phyloP scores from a whole-genome alignment of 1,139 yeast genomes.

The Candida pseudoviswanathii region DNA sequence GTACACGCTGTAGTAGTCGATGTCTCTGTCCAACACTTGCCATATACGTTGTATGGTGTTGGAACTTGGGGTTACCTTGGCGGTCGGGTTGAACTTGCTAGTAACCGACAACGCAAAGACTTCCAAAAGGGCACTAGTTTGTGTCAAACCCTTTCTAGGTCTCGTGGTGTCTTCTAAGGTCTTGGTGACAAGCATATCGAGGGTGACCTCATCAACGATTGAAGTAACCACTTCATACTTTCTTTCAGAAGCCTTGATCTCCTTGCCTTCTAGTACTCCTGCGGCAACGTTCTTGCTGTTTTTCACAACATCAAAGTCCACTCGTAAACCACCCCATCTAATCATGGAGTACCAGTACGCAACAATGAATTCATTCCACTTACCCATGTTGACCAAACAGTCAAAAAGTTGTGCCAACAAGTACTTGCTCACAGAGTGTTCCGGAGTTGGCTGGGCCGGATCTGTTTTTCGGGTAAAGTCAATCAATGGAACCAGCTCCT shows the following conservation, averaged over 20 bases:
- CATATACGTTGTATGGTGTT: neutral
- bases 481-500: conserved; percentile 29
- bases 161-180: neutral
- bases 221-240: neutral
- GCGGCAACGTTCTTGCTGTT: neutral
- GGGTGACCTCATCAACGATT: neutral
- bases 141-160: neutral
- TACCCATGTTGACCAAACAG: conserved; percentile 35
- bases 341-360: conserved; percentile 33
- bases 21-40: neutral
- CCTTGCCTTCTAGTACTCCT: neutral
- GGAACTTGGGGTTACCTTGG: too few species aligned
- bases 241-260: neutral
- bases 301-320: neutral
- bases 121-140: neutral
- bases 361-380: conserved; percentile 30
- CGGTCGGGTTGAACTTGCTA: neutral
- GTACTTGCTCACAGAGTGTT: conserved; percentile 29
- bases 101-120: neutral
- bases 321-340: conserved; percentile 31
- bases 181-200: neutral
- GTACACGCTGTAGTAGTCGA: neutral
- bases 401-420: conserved; percentile 35
- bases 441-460: neutral
- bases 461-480: conserved; percentile 28